A percentile compares a stretch with the other conserved stretches of the same genome.
Conservation (phyloP, 2,329 filamentous ascomycete species). For the Sordariomycetes sp. region DNA sequence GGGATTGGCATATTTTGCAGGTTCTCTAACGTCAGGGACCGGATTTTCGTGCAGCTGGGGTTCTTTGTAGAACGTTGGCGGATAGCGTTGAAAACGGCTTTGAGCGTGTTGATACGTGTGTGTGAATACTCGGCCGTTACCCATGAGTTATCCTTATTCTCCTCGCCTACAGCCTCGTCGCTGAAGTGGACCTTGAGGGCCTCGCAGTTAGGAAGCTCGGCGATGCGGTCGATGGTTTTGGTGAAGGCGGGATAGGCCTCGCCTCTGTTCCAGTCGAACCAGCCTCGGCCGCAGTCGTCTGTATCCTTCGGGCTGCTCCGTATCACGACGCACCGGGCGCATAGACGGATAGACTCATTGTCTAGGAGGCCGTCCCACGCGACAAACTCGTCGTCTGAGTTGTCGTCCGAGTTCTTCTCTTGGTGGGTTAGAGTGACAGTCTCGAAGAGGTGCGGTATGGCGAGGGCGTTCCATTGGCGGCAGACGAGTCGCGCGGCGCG, state of each 20-base stretch:
- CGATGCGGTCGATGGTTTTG: conserved; percentile 5
- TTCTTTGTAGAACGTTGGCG: conserved; percentile 6
- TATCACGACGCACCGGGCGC: conserved; percentile 8
- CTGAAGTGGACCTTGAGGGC: conserved; percentile 6
- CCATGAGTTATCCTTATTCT: background rate
- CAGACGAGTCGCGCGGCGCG: conserved; percentile 9
- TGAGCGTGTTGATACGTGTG: conserved; percentile 4
- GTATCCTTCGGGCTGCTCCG: conserved; percentile 5
- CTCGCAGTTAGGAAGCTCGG: conserved; percentile 6
- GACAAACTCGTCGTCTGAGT: conserved; percentile 1
- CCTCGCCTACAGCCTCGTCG: background rate
- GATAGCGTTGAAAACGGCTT: conserved; percentile 8
- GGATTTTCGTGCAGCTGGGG: conserved; percentile 1
- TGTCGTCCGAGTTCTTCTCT: no score
- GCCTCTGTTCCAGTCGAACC: background rate
- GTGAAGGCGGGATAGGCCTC: conserved; percentile 1
- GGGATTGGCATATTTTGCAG: conserved; percentile 9
- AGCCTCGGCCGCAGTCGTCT: background rate
- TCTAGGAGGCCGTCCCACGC: conserved; percentile 2
- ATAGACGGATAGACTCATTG: background rate
- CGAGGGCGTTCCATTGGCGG: conserved; percentile 8
- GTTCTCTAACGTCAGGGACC: conserved; percentile 8
- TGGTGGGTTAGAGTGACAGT: conserved; percentile 1
- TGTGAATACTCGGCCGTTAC: background rate
- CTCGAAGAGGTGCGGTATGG: conserved; percentile 6